These are phyloP conservation scores for Cardamine occulta DNA, from an alignment of 345 rosid species.

Conservation along the genomic window DNA sequence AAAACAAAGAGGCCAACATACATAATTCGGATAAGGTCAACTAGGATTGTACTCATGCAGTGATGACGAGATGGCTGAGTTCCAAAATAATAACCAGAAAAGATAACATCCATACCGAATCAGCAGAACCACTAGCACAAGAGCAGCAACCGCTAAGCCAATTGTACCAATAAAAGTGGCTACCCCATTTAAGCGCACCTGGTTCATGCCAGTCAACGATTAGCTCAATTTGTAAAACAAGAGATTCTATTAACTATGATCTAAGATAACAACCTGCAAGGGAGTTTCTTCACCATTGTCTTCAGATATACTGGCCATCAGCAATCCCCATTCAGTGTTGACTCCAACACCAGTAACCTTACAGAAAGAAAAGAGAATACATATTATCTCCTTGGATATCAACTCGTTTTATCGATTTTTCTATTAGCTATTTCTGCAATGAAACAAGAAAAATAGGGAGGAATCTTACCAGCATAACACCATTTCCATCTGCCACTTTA, in stretches of 20 bases:
- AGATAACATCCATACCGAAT: slow-evolving; percentile 57
- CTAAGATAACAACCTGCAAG: slow-evolving; percentile 66
- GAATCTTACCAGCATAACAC: slow-evolving; percentile 78
- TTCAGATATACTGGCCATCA: slow-evolving; percentile 97
- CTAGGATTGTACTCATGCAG: not conserved
- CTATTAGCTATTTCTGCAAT: not conserved
- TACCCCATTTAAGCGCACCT: slow-evolving; percentile 98
- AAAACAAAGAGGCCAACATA: slow-evolving; percentile 3
- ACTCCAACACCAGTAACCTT: slow-evolving; percentile 95
- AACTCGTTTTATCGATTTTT: slow-evolving; percentile 6
- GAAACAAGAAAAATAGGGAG: not conserved
- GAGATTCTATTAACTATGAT: not conserved
- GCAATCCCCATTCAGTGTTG: slow-evolving; percentile 98
- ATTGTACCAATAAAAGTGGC: slow-evolving; percentile 95
- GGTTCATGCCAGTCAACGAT: slow-evolving; percentile 18
- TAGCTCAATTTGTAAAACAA: slow-evolving; percentile 19
- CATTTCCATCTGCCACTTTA: slow-evolving; percentile 97
- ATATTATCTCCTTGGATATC: not conserved
- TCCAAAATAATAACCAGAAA: slow-evolving; percentile 17
- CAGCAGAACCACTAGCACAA: slow-evolving; percentile 78
- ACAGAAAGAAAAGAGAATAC: slow-evolving; percentile 21
- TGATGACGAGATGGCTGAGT: not conserved
- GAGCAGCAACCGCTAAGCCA: slow-evolving; percentile 76
- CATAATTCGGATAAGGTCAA: not conserved
- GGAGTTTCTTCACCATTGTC: slow-evolving; percentile 99